Conservation (phyloP, 2,329 filamentous ascomycete genomes). For the Tolypocladium album region DNA sequence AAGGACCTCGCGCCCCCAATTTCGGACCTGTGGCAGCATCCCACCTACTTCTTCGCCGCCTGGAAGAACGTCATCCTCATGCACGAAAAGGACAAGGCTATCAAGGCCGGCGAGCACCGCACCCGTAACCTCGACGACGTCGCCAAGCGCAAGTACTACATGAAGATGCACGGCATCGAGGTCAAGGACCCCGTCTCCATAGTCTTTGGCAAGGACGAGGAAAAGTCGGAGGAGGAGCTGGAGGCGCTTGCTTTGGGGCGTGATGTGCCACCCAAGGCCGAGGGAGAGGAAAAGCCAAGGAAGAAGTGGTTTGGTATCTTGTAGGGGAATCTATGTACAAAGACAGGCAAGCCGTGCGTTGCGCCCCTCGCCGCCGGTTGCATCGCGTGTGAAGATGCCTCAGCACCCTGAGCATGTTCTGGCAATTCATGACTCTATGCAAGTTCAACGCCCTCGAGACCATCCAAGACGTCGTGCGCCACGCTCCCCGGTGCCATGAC, state of each 20-base stretch:
- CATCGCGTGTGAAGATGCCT: not conserved
- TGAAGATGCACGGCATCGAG: conserved; percentile 76
- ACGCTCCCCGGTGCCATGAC: conserved; percentile 70
- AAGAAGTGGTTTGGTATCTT: conserved; percentile 86
- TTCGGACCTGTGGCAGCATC: conserved; percentile 58
- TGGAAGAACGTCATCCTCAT: conserved; percentile 65
- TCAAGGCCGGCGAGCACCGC: conserved; percentile 60
- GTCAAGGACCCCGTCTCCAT: conserved; percentile 43
- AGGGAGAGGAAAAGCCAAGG: conserved; percentile 22
- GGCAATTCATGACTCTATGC: conserved; percentile 24
- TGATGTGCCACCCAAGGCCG: conserved; percentile 18
- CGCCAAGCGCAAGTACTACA: conserved; percentile 74
- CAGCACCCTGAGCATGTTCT: not conserved
- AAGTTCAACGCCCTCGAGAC: conserved; percentile 65
- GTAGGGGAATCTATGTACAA: conserved; percentile 27
- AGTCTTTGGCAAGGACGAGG: conserved; percentile 27
- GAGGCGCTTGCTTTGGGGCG: conserved; percentile 24
- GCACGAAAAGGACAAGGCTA: conserved; percentile 62
- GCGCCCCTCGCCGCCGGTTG: not conserved
- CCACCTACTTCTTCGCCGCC: conserved; percentile 53
- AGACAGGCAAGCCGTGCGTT: not conserved
- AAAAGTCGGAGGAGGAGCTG: conserved; percentile 22
- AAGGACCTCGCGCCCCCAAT: conserved; percentile 65
- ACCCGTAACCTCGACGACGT: conserved; percentile 72
- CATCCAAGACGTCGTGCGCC: conserved; percentile 75